phyloP scores from a whole-genome alignment of 1,139 yeast species.

The Blastobotrys persicus region DNA sequence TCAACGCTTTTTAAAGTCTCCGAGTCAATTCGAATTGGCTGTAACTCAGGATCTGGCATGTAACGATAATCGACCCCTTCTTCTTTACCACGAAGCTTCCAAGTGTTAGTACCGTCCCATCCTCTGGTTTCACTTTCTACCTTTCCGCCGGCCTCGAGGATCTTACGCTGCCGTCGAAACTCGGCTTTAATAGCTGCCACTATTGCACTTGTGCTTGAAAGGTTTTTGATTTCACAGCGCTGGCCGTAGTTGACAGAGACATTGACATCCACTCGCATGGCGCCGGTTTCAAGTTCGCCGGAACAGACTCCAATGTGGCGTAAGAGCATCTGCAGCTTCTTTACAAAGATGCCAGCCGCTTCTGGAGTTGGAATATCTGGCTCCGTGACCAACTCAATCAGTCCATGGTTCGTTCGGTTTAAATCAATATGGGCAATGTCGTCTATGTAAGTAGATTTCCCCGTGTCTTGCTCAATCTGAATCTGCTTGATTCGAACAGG shows the following conservation, averaged over 20 bases:
- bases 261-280: constrained; percentile 93
- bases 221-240: constrained; percentile 84
- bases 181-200: constrained; percentile 74
- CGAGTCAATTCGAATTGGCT: constrained; percentile 49
- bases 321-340: constrained; percentile 72
- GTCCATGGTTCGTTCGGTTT: constrained; percentile 81
- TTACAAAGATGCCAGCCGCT: constrained; percentile 75
- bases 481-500: constrained; percentile 58
- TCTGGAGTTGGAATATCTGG: constrained; percentile 75
- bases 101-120: constrained; percentile 77
- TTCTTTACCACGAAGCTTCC: constrained; percentile 71
- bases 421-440: constrained; percentile 54
- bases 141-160: constrained; percentile 37
- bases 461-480: constrained; percentile 94
- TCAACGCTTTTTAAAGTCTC: constrained; percentile 44
- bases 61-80: constrained; percentile 83
- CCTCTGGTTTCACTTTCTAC: constrained; percentile 78
- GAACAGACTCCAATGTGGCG: constrained; percentile 70
- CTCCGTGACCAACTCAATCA: constrained; percentile 85
- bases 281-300: constrained; percentile 92
- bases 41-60: constrained; percentile 91
- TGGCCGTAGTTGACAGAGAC: constrained; percentile 66
- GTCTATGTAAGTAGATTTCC: constrained; percentile 64
- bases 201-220: constrained; percentile 82
- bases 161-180: constrained; percentile 61